Evolutionary conservation across 169 alveolate genomes (phyloP).

Genomic region (Besnoitia besnoiti): DNA sequence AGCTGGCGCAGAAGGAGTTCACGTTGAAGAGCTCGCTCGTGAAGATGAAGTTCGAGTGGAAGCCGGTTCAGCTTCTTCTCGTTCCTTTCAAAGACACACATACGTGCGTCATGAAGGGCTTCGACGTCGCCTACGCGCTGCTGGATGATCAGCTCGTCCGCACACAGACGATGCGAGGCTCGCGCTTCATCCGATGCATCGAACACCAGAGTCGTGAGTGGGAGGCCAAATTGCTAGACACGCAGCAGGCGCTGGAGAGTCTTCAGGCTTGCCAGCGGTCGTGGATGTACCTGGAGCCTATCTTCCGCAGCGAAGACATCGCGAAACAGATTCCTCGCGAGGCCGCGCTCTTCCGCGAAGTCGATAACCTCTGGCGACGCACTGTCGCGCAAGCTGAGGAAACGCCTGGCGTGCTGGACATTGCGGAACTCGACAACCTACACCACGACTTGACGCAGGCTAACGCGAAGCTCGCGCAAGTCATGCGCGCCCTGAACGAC

Average conservation of each 20-base stretch:
- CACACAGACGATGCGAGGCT: slow-evolving; percentile 84
- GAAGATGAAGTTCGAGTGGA: slow-evolving; percentile 86
- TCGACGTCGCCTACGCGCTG: slow-evolving; percentile 81
- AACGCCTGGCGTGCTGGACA: slow-evolving; percentile 71
- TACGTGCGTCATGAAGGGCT: slow-evolving; percentile 80
- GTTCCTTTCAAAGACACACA: slow-evolving; percentile 80
- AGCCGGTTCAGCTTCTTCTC: slow-evolving; percentile 76
- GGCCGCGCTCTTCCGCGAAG: slow-evolving; percentile 73
- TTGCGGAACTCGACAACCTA: slow-evolving; percentile 81
- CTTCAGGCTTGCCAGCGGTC: slow-evolving; percentile 76
- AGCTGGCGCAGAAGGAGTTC: slow-evolving; percentile 76
- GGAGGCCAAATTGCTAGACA: slow-evolving; percentile 83
- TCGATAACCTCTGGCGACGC: slow-evolving; percentile 69
- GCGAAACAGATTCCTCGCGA: slow-evolving; percentile 79
- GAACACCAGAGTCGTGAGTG: slow-evolving; percentile 85
- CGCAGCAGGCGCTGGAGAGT: slow-evolving; percentile 73
- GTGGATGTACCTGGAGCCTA: slow-evolving; percentile 84
- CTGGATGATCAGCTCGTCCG: slow-evolving; percentile 87
- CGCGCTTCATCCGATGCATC: slow-evolving; percentile 85
- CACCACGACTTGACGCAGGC: slow-evolving; percentile 81
- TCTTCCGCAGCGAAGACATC: slow-evolving; percentile 84
- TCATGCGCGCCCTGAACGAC: slow-evolving; percentile 89
- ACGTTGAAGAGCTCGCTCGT: slow-evolving; percentile 68
- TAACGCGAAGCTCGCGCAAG: slow-evolving; percentile 86
- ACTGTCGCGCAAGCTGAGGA: slow-evolving; percentile 67